A percentile compares a stretch with the other conserved stretches of the same genome.
These are phyloP conservation scores for Linum trigynum DNA, from an alignment of 345 rosid genomes.

Conservation along the genomic window DNA sequence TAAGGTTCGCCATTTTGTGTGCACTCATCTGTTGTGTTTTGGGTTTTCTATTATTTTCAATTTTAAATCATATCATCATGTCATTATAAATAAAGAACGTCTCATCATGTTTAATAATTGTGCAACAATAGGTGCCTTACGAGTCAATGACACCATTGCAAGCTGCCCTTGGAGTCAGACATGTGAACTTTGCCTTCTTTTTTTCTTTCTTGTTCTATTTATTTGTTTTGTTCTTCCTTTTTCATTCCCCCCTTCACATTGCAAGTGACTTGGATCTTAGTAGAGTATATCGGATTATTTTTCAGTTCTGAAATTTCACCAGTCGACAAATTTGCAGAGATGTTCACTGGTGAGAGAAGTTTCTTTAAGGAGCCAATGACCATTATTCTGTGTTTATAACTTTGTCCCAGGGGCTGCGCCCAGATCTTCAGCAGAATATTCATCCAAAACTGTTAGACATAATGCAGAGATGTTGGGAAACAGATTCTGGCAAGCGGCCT, in stretches of 20 bases:
- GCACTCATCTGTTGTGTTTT: too few relatives aligned
- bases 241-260: too few relatives aligned
- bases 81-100: too few relatives aligned
- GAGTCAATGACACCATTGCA: conserved; percentile 59
- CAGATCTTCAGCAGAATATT: conserved; percentile 41
- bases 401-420: conserved; percentile 51
- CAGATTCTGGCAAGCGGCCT: conserved; percentile 41
- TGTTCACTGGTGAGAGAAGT: too few relatives aligned
- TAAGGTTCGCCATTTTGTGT: conserved; percentile 31
- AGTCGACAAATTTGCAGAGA: too few relatives aligned
- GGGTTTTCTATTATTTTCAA: too few relatives aligned
- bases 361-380: neutral
- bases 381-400: too few relatives aligned
- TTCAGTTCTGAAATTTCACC: too few relatives aligned
- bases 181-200: conserved; percentile 23
- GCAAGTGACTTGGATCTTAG: too few relatives aligned
- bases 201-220: neutral
- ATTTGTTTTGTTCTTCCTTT: too few relatives aligned
- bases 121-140: conserved; percentile 52
- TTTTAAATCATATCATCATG: too few relatives aligned
- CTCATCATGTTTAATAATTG: neutral
- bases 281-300: too few relatives aligned
- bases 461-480: conserved; percentile 76
- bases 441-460: conserved; percentile 42
- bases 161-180: conserved; percentile 75